Conservation (phyloP, 768 basidiomycete species). For the Pilatotrama ljubarskyi region DNA sequence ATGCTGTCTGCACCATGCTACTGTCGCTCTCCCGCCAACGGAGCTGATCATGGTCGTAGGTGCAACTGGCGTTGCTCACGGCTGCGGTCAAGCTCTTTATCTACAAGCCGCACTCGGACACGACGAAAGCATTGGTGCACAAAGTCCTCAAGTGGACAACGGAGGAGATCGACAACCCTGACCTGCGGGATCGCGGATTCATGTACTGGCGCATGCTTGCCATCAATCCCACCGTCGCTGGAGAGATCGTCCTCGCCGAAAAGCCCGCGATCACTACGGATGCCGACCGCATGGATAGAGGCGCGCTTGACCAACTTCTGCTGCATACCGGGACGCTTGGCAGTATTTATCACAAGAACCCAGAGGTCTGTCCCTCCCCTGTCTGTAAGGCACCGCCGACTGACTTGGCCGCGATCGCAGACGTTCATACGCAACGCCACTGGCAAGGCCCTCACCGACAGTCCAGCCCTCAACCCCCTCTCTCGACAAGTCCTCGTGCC, state of each 20-base stretch:
- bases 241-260: conserved; percentile 87
- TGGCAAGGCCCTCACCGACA: conserved; percentile 81
- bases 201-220: conserved; percentile 99
- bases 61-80: conserved; percentile 92
- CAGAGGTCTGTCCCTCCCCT: conserved; percentile 55
- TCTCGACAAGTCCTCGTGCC: conserved; percentile 74
- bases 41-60: conserved; percentile 46
- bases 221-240: conserved; percentile 84
- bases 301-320: conserved; percentile 90
- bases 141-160: conserved; percentile 97
- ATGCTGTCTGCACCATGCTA: neutral
- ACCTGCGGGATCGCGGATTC: conserved; percentile 94
- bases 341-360: conserved; percentile 98
- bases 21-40: neutral
- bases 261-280: conserved; percentile 98
- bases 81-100: conserved; percentile 96
- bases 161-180: conserved; percentile 97
- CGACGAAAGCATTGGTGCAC: conserved; percentile 85
- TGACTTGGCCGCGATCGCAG: conserved; percentile 36
- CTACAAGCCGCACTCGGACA: conserved; percentile 80
- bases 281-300: conserved; percentile 95
- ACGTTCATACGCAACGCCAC: conserved; percentile 92
- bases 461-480: conserved; percentile 83
- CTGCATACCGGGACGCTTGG: conserved; percentile 92
- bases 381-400: neutral